phyloP scores from a whole-genome alignment of 208 protist genomes.

The Strigomonas oncopelti region DNA sequence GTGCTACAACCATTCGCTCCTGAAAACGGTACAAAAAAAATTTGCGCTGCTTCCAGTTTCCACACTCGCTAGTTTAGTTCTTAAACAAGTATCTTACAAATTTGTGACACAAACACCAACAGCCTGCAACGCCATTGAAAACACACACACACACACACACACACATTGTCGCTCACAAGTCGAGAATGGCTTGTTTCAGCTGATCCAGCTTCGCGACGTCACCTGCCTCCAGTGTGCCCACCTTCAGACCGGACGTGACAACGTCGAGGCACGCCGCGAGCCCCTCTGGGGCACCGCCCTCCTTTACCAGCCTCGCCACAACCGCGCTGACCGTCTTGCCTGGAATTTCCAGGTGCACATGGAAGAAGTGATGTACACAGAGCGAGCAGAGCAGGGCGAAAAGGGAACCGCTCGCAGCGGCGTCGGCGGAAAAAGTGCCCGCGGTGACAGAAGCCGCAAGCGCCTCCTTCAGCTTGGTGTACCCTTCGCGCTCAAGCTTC shows the following conservation, averaged over 20 bases:
- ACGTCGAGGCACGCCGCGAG: constrained; percentile 31
- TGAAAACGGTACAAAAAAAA: too few relatives aligned
- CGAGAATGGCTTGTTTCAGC: constrained; percentile 27
- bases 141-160: too few relatives aligned
- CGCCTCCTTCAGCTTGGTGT: constrained; percentile 29
- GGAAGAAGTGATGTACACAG: constrained; percentile 41
- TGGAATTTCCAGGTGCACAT: constrained; percentile 52
- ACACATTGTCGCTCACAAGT: constrained; percentile 15
- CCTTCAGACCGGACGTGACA: constrained; percentile 37
- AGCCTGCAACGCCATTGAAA: too few relatives aligned
- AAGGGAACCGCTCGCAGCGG: constrained; percentile 32
- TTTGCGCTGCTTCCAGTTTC: too few relatives aligned
- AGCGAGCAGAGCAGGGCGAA: constrained; percentile 53
- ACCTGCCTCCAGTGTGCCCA: constrained; percentile 19
- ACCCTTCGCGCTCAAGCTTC: constrained; percentile 57
- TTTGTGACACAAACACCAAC: too few relatives aligned
- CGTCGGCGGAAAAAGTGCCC: constrained; percentile 29
- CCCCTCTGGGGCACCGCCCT: constrained; percentile 20
- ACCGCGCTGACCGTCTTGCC: constrained; percentile 56
- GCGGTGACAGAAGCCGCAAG: constrained; percentile 20
- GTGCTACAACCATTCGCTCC: too few relatives aligned
- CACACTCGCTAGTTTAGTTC: too few relatives aligned
- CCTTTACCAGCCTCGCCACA: constrained; percentile 36
- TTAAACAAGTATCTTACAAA: too few relatives aligned
- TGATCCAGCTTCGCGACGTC: constrained; percentile 30